A percentile compares a stretch with the other conserved stretches of the same genome.
phyloP scores from a whole-genome alignment of 345 rosid species.

The Erysimum cheiranthoides region DNA sequence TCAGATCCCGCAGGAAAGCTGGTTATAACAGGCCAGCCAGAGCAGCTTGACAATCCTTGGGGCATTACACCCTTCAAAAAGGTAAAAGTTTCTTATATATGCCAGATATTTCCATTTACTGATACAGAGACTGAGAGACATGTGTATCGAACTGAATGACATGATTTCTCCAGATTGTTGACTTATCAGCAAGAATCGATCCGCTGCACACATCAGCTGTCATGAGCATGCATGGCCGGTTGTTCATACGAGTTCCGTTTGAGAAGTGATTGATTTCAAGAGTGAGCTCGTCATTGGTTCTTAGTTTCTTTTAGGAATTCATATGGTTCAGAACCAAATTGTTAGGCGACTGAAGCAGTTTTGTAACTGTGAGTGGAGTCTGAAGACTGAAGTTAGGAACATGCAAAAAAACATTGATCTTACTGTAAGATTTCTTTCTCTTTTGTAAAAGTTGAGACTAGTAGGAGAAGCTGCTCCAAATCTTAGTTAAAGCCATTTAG shows the following conservation, averaged over 20 bases:
- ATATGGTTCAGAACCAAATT: conserved; percentile 23
- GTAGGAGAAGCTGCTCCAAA: conserved; percentile 3
- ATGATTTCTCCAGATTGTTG: conserved; percentile 60
- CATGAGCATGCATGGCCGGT: conserved; percentile 81
- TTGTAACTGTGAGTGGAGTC: conserved; percentile 27
- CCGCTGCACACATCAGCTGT: conserved; percentile 75
- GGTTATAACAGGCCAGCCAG: conserved; percentile 82
- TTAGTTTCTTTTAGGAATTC: conserved; percentile 32
- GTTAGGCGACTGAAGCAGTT: conserved; percentile 32
- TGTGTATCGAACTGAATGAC: conserved; percentile 6
- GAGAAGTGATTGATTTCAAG: conserved; percentile 54
- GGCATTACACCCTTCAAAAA: conserved; percentile 87
- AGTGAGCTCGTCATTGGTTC: conserved; percentile 32
- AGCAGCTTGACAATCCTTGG: conserved; percentile 88
- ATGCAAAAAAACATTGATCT: conserved; percentile 31
- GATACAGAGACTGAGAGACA: conserved; percentile 5
- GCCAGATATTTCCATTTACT: not conserved
- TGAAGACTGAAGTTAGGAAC: conserved; percentile 17
- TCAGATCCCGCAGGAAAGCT: conserved; percentile 84
- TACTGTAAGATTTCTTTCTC: conserved; percentile 31
- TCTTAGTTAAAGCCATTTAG: conserved; percentile 14
- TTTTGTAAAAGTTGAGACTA: conserved; percentile 19
- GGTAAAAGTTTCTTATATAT: conserved; percentile 59
- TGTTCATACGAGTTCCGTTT: conserved; percentile 65
- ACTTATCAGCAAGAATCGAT: conserved; percentile 75